Percentiles rank a stretch among this genome's conserved stretches.
Evolutionary conservation across 1,284 basidiomycete genomes (phyloP).

Genomic region (Grifola frondosa): DNA sequence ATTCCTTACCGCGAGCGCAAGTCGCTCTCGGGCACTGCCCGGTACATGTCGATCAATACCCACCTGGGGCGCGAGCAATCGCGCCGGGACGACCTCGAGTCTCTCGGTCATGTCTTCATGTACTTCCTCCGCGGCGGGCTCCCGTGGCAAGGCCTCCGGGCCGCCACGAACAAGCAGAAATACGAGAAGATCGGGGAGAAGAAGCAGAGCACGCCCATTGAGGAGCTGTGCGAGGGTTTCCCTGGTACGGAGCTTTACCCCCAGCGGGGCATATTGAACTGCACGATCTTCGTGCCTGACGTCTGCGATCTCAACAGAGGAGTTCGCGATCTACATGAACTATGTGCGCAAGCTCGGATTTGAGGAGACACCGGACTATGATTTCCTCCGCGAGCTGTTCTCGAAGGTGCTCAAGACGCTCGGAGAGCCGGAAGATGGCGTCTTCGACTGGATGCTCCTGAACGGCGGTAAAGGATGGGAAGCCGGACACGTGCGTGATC

Average conservation of each 20-base stretch:
- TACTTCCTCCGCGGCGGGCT: slow-evolving; percentile 93
- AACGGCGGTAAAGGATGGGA: slow-evolving; percentile 90
- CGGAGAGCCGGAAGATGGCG: slow-evolving; percentile 88
- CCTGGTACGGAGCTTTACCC: slow-evolving; percentile 62
- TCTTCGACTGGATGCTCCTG: slow-evolving; percentile 97
- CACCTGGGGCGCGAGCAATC: slow-evolving; percentile 92
- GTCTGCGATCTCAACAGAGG: slow-evolving; percentile 56
- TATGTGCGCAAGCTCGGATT: slow-evolving; percentile 95
- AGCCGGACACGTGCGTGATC: slow-evolving; percentile 57
- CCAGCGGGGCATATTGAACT: neutral
- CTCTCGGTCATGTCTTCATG: slow-evolving; percentile 97
- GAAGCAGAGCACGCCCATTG: slow-evolving; percentile 92
- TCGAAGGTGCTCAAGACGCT: slow-evolving; percentile 87
- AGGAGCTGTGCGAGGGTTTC: slow-evolving; percentile 94
- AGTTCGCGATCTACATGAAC: slow-evolving; percentile 96
- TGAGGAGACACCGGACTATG: slow-evolving; percentile 96
- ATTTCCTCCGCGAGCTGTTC: slow-evolving; percentile 95
- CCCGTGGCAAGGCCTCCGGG: slow-evolving; percentile 94
- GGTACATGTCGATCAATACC: slow-evolving; percentile 99
- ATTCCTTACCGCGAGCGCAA: slow-evolving; percentile 99
- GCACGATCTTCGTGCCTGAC: slow-evolving; percentile 2
- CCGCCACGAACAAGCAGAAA: slow-evolving; percentile 97
- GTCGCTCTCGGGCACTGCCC: slow-evolving; percentile 94
- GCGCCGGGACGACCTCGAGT: slow-evolving; percentile 91
- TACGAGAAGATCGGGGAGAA: slow-evolving; percentile 99